Evolutionary conservation across 345 rosid species (phyloP), one percentile per base, ranked within the genome.

Genomic region (Ricinus communis): DNA sequence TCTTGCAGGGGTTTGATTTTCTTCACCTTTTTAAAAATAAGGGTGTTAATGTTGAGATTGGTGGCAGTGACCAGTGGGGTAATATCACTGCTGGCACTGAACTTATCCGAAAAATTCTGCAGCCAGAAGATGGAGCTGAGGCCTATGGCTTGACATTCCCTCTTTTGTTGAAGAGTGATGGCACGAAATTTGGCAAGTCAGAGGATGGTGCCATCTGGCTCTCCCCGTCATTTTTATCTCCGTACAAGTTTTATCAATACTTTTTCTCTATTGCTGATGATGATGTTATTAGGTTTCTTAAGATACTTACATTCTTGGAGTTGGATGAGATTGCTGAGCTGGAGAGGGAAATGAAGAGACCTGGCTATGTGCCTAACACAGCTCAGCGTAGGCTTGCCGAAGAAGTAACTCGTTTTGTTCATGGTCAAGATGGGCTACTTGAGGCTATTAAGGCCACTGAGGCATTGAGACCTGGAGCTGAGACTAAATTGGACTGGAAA

Each of bases 161-260:
- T 60, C 93, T 94, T 63, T 72, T 94, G 9, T 57, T 94, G 79
- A 91, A 94, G 82, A 88, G 88, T 51, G 97, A 94, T 11, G 98
- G 97, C 13, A 87, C 93, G 0, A 94, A 94, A 66, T 94, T 94
- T 58, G 97, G 98, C n/a, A 94, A 94, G 70, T 94, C 98, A 0
- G 98, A 94, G 80, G 97, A 90, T 54, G 98, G 97, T 65, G 98
- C 98, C n/a, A 82, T 94, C 68, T 94, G 98, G 98, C 84, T 94
- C 12, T 85, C 93, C 0, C 87, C 97, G 1, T 70, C 88, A 0
- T 76, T 86, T 85, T 62, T 94, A 52, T 94, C 97, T 11, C 93
- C 97, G 8, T 94, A 91, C 77, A 91, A 88, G 79, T 94, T 94
- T 70, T 94, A 91, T 77, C 97, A 94, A 86, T 87, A 91, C 78